A percentile compares a stretch with the other conserved stretches of the same genome.
These are phyloP conservation scores for Lomentospora prolificans DNA, from an alignment of 2,329 filamentous ascomycete genomes.

Conservation along the genomic window DNA sequence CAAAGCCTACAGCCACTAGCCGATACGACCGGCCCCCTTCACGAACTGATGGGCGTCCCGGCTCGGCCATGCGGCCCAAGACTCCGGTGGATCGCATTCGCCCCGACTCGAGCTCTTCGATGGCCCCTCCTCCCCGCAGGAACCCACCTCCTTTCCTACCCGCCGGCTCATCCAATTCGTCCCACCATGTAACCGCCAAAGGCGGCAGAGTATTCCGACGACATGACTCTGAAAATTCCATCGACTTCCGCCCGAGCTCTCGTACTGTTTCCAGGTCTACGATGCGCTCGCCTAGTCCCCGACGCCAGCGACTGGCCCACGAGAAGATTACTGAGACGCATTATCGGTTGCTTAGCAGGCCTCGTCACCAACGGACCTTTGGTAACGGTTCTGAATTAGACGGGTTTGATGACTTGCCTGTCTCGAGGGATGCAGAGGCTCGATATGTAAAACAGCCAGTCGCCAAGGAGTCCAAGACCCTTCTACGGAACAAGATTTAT, in stretches of 20 bases:
- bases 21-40: slow-evolving; percentile 51
- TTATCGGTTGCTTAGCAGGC: slow-evolving; percentile 14
- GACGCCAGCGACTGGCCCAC: slow-evolving; percentile 22
- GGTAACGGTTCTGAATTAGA: slow-evolving; percentile 91
- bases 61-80: slow-evolving; percentile 50
- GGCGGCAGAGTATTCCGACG: slow-evolving; percentile 62
- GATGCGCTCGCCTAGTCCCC: slow-evolving; percentile 52
- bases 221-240: slow-evolving; percentile 67
- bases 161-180: slow-evolving; percentile 57
- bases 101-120: slow-evolving; percentile 15
- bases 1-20: slow-evolving; percentile 31
- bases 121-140: slow-evolving; percentile 39
- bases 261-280: slow-evolving; percentile 47
- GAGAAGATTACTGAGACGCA: slow-evolving; percentile 14
- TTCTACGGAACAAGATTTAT: slow-evolving; percentile 45
- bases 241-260: slow-evolving; percentile 48
- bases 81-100: slow-evolving; percentile 59
- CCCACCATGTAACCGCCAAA: slow-evolving; percentile 70
- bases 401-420: slow-evolving; percentile 88
- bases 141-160: slow-evolving; percentile 67
- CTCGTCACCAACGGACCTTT: slow-evolving; percentile 44
- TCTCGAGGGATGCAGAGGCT: slow-evolving; percentile 70
- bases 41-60: slow-evolving; percentile 43
- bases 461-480: slow-evolving; percentile 56
- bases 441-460: slow-evolving; percentile 74